Conservation (phyloP, 441 rosid genomes). For the Pelargonium citronellum region DNA sequence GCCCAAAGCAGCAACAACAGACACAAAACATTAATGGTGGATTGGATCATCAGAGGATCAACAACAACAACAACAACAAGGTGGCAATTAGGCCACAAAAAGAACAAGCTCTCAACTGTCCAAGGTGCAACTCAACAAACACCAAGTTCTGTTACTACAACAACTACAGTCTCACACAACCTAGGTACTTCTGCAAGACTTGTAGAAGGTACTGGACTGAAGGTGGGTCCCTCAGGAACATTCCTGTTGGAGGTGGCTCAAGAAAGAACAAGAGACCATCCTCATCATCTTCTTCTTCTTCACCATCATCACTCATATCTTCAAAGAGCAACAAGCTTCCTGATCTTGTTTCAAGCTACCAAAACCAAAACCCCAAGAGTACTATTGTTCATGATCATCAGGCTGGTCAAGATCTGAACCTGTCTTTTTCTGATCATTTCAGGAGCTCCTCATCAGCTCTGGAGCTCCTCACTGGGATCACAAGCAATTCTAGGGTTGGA, state of each 20-base stretch:
- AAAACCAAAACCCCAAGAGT: conserved; percentile 46
- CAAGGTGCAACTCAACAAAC: conserved; percentile 86
- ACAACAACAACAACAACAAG: conserved; percentile 14
- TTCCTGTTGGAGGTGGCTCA: conserved; percentile 90
- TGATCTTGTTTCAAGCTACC: conserved; percentile 37
- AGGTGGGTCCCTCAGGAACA: conserved; percentile 83
- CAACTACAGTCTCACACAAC: conserved; percentile 91
- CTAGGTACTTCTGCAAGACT: conserved; percentile 85
- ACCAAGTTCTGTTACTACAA: conserved; percentile 95
- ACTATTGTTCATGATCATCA: conserved; percentile 10
- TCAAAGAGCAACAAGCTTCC: conserved; percentile 36
- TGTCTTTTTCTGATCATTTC: conserved; percentile 49
- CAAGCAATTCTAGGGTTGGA: conserved; percentile 24
- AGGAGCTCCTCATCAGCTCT: conserved; percentile 41
- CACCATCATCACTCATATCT: background rate
- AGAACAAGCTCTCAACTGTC: conserved; percentile 70
- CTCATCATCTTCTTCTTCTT: background rate
- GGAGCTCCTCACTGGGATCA: conserved; percentile 54
- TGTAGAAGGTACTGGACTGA: conserved; percentile 93
- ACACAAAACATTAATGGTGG: no score
- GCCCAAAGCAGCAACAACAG: no score
- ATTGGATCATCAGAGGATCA: conserved; percentile 33
- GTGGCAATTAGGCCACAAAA: conserved; percentile 47
- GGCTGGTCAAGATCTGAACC: conserved; percentile 71
- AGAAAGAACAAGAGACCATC: conserved; percentile 76